Conservation (phyloP, 1,139 yeast species). For the Magnusiomyces sp. region DNA sequence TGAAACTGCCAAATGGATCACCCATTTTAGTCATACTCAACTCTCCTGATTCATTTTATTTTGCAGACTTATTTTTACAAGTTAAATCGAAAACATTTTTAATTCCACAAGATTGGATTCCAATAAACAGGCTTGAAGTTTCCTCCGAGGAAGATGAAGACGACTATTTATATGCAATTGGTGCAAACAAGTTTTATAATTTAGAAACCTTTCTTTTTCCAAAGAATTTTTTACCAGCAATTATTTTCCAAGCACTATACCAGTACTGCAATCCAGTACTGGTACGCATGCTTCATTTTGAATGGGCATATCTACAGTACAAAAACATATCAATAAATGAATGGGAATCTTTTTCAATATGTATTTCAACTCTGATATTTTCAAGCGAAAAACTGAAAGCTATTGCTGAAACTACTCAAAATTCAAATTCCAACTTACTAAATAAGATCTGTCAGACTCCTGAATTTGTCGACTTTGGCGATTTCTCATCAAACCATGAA, state of each 20-base stretch:
- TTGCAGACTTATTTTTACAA: conserved; percentile 61
- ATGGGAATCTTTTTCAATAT: conserved; percentile 54
- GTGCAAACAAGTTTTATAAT: conserved; percentile 1
- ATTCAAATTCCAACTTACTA: no score
- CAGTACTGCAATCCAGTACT: conserved; percentile 51
- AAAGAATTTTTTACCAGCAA: conserved; percentile 38
- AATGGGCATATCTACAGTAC: conserved; percentile 42
- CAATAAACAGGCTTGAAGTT: conserved; percentile 9
- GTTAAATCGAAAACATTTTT: conserved; percentile 36
- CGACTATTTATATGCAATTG: conserved; percentile 7
- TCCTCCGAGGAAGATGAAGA: neutral
- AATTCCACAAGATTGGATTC: conserved; percentile 13
- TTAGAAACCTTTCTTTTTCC: conserved; percentile 32
- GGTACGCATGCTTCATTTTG: conserved; percentile 49
- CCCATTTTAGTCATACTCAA: neutral
- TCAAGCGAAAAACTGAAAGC: neutral
- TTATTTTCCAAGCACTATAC: conserved; percentile 23
- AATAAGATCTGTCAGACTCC: no score
- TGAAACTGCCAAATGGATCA: no score
- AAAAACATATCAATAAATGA: conserved; percentile 32
- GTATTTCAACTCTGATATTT: conserved; percentile 28
- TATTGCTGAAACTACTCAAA: neutral
- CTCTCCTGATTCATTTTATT: conserved; percentile 28
- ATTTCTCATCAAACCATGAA: no score
- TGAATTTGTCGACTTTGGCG: no score